Percentiles rank a stretch among this genome's conserved stretches.
Evolutionary conservation across 164 flowering plant genomes (phyloP).

Genomic region (Kalanchoe fedtschenkoi): DNA sequence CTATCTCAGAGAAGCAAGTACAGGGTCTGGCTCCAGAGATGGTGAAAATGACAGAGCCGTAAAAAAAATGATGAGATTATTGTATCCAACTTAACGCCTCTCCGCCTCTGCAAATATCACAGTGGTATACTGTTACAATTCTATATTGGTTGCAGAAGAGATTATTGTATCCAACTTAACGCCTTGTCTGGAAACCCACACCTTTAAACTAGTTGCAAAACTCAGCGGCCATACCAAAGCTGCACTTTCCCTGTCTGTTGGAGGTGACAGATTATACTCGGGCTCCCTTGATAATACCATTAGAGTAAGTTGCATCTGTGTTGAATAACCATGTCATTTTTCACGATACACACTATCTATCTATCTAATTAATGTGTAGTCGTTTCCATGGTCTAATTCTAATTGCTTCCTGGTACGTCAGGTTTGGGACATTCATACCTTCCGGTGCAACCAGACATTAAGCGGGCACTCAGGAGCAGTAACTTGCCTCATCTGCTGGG

Average conservation of each 20-base stretch:
- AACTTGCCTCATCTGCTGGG: constrained; percentile 21
- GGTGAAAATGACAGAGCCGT: too few species aligned
- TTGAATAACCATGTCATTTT: neutral
- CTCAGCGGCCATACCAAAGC: constrained; percentile 24
- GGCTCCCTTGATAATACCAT: constrained; percentile 35
- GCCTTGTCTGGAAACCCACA: constrained; percentile 9
- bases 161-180: too few species aligned
- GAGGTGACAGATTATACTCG: constrained; percentile 22
- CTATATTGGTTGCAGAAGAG: too few species aligned
- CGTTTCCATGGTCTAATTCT: neutral
- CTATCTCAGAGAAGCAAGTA: too few species aligned
- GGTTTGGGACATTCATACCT: constrained; percentile 10
- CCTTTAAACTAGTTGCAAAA: constrained; percentile 15
- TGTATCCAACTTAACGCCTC: too few species aligned
- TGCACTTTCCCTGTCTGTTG: constrained; percentile 24
- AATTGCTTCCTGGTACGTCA: neutral
- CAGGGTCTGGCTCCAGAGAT: too few species aligned
- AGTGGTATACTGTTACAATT: too few species aligned
- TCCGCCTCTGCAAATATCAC: too few species aligned
- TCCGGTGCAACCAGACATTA: constrained; percentile 7
- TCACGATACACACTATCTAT: too few species aligned
- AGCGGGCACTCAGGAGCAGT: constrained; percentile 12
- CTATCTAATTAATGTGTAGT: too few species aligned
- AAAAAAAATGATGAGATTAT: too few species aligned
- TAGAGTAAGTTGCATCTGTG: constrained; percentile 17